Conservation (phyloP, 1,284 basidiomycete species). For the Rhodotorula mucilaginosa region DNA sequence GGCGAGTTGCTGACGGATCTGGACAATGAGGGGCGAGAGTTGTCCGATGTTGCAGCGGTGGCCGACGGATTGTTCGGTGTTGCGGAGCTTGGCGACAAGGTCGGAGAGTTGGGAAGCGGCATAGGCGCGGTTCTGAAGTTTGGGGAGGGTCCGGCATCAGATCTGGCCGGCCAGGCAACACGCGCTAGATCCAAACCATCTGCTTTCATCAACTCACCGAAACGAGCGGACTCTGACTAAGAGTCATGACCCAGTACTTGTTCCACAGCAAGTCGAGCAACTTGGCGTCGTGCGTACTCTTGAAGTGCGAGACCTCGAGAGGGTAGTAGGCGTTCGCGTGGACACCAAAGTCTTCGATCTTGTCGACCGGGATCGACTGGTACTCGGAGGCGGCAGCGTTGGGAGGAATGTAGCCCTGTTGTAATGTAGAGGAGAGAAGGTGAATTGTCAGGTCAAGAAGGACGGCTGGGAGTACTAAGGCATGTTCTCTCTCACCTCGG, state of each 20-base stretch:
- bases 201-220: constrained; percentile 60
- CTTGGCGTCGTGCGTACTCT: constrained; percentile 78
- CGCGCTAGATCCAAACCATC: too few relatives aligned
- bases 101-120: constrained; percentile 83
- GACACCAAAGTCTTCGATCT: constrained; percentile 97
- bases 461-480: background rate
- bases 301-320: constrained; percentile 92
- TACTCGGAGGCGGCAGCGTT: constrained; percentile 69
- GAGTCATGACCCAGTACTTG: constrained; percentile 98
- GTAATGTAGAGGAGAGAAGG: constrained; percentile 27
- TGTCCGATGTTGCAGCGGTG: constrained; percentile 36
- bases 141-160: background rate
- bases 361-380: constrained; percentile 87
- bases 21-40: constrained; percentile 36
- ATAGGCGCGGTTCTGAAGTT: constrained; percentile 77
- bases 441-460: background rate
- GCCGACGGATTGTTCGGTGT: constrained; percentile 43
- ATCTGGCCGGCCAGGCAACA: background rate
- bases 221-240: constrained; percentile 84
- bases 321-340: constrained; percentile 97
- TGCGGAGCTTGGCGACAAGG: constrained; percentile 74
- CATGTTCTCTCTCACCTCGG: constrained; percentile 56
- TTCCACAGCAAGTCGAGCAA: constrained; percentile 91
- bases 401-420: constrained; percentile 71
- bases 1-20: constrained; percentile 23